Conservation (phyloP, 202 grass and related monocot genomes). For the Eragrostis tef region DNA sequence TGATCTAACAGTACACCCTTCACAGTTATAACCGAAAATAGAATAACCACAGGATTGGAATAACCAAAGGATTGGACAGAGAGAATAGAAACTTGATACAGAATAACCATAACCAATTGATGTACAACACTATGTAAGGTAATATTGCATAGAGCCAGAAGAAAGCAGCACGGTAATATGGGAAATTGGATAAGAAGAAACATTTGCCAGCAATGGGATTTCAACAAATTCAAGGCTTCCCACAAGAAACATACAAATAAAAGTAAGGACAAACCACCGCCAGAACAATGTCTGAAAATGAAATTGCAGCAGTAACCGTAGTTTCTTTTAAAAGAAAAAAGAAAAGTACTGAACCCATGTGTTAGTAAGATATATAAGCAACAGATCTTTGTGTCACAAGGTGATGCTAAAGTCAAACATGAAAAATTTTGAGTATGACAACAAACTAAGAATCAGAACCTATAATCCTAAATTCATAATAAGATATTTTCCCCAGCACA, state of each 20-base stretch:
- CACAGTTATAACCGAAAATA: neutral
- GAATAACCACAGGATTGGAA: neutral
- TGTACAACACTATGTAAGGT: too few relatives aligned
- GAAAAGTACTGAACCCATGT: neutral
- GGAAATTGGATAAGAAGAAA: neutral
- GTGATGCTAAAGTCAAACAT: too few relatives aligned
- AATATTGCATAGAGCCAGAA: neutral
- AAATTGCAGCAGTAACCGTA: neutral
- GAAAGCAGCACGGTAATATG: neutral
- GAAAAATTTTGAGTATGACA: neutral
- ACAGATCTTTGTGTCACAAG: too few relatives aligned
- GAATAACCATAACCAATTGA: too few relatives aligned
- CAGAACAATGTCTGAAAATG: slow-evolving; percentile 19
- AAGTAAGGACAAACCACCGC: neutral
- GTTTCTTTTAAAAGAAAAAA: neutral
- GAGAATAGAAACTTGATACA: neutral
- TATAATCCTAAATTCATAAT: neutral
- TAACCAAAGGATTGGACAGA: neutral
- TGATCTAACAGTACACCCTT: neutral
- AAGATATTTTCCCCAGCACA: too few relatives aligned
- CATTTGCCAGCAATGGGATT: neutral
- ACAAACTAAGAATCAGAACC: too few relatives aligned
- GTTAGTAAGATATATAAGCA: too few relatives aligned
- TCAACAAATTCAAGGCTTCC: neutral
- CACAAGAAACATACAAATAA: neutral